Percentiles rank a stretch among this genome's conserved stretches.
These are phyloP conservation scores for Endocalyx cinctus DNA, from an alignment of 2,329 filamentous ascomycete genomes.

Conservation along the genomic window DNA sequence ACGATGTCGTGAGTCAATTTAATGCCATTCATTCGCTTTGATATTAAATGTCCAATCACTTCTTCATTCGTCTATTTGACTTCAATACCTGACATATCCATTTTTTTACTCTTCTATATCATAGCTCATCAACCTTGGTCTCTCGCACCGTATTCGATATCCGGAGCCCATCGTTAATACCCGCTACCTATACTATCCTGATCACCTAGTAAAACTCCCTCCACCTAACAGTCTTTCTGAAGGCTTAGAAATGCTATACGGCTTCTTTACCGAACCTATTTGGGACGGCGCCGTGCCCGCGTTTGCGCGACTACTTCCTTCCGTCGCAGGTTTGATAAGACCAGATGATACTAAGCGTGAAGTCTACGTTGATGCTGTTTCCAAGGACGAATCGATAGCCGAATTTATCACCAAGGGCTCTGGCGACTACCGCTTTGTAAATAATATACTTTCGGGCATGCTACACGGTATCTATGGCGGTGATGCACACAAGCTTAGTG, in stretches of 20 bases:
- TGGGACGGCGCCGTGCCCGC: conserved; percentile 20
- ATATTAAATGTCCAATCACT: background rate
- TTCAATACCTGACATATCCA: no score
- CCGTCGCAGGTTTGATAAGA: no score
- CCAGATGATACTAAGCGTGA: no score
- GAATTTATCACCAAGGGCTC: conserved; percentile 57
- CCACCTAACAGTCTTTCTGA: conserved; percentile 1
- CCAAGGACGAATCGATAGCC: conserved; percentile 67
- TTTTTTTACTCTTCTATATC: no score
- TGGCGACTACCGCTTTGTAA: conserved; percentile 47
- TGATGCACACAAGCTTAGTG: conserved; percentile 76
- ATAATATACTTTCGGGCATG: conserved; percentile 72
- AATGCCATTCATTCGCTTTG: conserved; percentile 19
- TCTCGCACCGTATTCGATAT: conserved; percentile 53
- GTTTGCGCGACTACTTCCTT: no score
- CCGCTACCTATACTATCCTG: conserved; percentile 84
- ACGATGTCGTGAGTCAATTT: conserved; percentile 62
- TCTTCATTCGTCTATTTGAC: no score
- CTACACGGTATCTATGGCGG: conserved; percentile 91
- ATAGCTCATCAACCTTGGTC: conserved; percentile 53
- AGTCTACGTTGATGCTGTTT: conserved; percentile 21
- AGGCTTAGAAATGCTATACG: conserved; percentile 7
- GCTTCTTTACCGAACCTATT: conserved; percentile 20
- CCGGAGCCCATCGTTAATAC: conserved; percentile 42
- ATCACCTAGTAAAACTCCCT: conserved; percentile 62